Conservation (phyloP, 2,329 filamentous ascomycete species). For the Calonectria hongkongensis region DNA sequence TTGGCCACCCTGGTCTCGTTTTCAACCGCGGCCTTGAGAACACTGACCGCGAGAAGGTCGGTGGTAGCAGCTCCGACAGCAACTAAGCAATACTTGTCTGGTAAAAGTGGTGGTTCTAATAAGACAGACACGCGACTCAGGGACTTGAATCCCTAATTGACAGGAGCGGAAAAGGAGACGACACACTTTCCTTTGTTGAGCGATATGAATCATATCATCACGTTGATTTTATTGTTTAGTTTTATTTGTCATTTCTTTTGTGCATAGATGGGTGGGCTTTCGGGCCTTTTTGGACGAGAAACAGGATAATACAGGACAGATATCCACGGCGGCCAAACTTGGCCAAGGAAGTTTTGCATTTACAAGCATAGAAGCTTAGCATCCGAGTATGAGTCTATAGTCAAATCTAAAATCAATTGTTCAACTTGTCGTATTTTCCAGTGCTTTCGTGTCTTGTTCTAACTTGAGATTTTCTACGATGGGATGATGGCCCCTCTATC, state of each 20-base stretch:
- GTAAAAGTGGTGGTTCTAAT: conserved; percentile 18
- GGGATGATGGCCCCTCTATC: too few species aligned
- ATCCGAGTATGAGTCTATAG: conserved; percentile 6
- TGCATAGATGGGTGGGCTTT: conserved; percentile 41
- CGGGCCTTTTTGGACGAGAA: conserved; percentile 39
- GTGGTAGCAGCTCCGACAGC: conserved; percentile 34
- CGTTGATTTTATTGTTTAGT: conserved; percentile 32
- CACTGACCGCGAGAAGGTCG: conserved; percentile 53
- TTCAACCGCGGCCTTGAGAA: conserved; percentile 54
- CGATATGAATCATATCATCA: conserved; percentile 29
- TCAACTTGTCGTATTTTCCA: not conserved
- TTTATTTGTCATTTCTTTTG: conserved; percentile 22
- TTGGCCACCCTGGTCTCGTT: conserved; percentile 65
- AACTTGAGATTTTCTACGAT: too few species aligned
- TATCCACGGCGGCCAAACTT: conserved; percentile 21
- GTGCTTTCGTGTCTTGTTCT: too few species aligned
- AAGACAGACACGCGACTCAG: not conserved
- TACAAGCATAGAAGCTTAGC: conserved; percentile 27
- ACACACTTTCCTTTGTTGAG: conserved; percentile 44
- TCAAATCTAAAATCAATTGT: conserved; percentile 16
- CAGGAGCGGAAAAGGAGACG: not conserved
- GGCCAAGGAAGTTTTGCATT: conserved; percentile 15
- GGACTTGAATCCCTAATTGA: not conserved
- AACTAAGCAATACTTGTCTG: conserved; percentile 35
- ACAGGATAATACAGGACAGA: conserved; percentile 29